A percentile compares a stretch with the other conserved stretches of the same genome.
Evolutionary conservation across 1,139 yeast genomes (phyloP).

Genomic region (Nematodospora anomalae): DNA sequence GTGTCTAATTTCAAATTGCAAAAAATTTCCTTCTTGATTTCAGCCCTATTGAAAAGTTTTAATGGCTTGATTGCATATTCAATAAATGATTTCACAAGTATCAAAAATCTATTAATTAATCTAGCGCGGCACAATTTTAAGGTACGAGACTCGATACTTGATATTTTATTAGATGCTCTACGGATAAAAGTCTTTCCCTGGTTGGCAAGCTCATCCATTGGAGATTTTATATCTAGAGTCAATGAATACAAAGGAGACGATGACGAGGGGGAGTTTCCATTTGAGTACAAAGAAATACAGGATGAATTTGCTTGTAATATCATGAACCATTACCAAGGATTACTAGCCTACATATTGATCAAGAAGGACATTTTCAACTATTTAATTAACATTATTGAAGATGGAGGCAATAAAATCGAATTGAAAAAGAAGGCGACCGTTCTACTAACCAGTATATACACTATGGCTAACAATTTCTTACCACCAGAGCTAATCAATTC

Average conservation of each 20-base stretch:
- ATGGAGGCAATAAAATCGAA: conserved; percentile 20
- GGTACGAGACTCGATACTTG: conserved; percentile 65
- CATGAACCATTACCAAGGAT: conserved; percentile 63
- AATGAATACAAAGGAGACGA: conserved; percentile 7
- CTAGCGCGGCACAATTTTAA: conserved; percentile 55
- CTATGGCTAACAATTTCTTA: conserved; percentile 53
- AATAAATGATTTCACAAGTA: conserved; percentile 54
- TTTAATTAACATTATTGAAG: conserved; percentile 50
- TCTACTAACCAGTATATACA: conserved; percentile 61
- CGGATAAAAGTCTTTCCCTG: conserved; percentile 63
- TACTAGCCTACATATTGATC: conserved; percentile 53
- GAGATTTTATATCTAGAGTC: conserved; percentile 26
- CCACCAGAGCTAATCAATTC: conserved; percentile 37
- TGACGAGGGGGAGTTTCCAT: conserved; percentile 6
- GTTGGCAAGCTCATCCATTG: conserved; percentile 40
- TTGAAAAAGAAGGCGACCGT: conserved; percentile 59
- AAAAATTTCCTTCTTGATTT: conserved; percentile 59
- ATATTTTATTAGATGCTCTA: conserved; percentile 68
- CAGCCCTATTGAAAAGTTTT: conserved; percentile 68
- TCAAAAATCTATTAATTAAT: conserved; percentile 62
- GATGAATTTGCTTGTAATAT: conserved; percentile 20
- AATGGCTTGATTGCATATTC: conserved; percentile 74
- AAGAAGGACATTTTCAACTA: conserved; percentile 55
- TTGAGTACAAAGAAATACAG: conserved; percentile 10
- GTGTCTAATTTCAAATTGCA: conserved; percentile 42